Percentiles rank a stretch among this genome's conserved stretches.
These are phyloP conservation scores for Pholiota microspora DNA, from an alignment of 768 basidiomycete species.

Conservation along the genomic window DNA sequence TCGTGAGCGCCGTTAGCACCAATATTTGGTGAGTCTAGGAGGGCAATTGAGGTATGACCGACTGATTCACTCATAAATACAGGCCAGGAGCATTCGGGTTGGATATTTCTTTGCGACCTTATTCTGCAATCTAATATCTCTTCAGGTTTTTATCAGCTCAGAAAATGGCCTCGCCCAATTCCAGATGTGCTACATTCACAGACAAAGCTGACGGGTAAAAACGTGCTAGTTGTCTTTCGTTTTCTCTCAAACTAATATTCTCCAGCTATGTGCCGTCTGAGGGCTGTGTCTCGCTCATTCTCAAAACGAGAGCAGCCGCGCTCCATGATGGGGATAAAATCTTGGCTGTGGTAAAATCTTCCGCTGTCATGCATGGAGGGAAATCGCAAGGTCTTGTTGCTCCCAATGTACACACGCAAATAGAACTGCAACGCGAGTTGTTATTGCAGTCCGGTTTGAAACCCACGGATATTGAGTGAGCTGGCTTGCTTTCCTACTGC, in stretches of 20 bases:
- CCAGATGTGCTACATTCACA: conserved; percentile 32
- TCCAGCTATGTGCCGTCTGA: conserved; percentile 30
- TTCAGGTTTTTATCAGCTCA: conserved; percentile 29
- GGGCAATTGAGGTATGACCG: too few species aligned
- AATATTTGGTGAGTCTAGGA: conserved; percentile 17
- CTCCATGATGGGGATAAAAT: conserved; percentile 27
- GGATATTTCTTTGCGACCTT: neutral
- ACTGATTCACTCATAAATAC: too few species aligned
- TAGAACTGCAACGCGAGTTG: conserved; percentile 21
- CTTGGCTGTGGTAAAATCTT: conserved; percentile 24
- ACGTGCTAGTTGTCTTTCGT: neutral
- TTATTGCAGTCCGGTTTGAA: conserved; percentile 19
- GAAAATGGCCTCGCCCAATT: conserved; percentile 29
- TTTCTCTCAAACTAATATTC: too few species aligned
- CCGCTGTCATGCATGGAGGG: conserved; percentile 27
- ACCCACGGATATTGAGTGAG: conserved; percentile 27
- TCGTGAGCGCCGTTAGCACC: conserved; percentile 25
- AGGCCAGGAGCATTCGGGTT: conserved; percentile 26
- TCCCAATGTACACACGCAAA: conserved; percentile 23
- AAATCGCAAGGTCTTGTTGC: conserved; percentile 29
- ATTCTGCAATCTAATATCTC: neutral
- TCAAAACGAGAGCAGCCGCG: conserved; percentile 28
- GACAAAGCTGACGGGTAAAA: conserved; percentile 31
- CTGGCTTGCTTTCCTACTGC: neutral
- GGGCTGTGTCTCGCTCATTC: conserved; percentile 25